Percentiles rank a stretch among this genome's conserved stretches.
These are phyloP conservation scores for Leptographium radiaticola DNA, from an alignment of 2,329 filamentous ascomycete genomes.

Conservation along the genomic window DNA sequence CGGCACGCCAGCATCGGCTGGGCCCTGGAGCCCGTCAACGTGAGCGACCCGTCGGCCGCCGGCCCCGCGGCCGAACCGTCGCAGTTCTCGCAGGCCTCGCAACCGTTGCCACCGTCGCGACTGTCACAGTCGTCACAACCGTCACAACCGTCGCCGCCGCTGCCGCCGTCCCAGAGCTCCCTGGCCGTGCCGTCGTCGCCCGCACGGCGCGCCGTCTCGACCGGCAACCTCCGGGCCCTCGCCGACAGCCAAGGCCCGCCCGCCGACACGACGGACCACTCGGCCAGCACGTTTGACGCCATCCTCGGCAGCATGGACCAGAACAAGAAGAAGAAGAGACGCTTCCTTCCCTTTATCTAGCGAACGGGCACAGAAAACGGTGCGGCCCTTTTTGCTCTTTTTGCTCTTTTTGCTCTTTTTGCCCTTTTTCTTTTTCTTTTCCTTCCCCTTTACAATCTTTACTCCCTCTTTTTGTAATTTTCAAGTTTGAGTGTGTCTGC, in stretches of 20 bases:
- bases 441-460: too few relatives aligned
- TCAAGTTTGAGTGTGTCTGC: too few relatives aligned
- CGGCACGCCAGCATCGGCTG: constrained; percentile 21
- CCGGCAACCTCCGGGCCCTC: constrained; percentile 12
- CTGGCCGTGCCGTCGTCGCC: not conserved
- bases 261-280: not conserved
- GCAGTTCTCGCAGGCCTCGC: constrained; percentile 8
- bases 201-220: constrained; percentile 12
- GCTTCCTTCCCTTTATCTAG: constrained; percentile 13
- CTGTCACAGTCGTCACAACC: not conserved
- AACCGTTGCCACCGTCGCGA: constrained; percentile 6
- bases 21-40: constrained; percentile 20
- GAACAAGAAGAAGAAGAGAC: constrained; percentile 17
- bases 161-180: not conserved
- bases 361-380: not conserved
- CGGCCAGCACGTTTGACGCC: constrained; percentile 20
- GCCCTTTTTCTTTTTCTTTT: too few relatives aligned
- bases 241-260: not conserved
- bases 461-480: too few relatives aligned
- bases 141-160: not conserved
- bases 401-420: too few relatives aligned
- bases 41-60: constrained; percentile 3
- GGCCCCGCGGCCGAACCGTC: not conserved
- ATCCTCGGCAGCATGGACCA: constrained; percentile 22
- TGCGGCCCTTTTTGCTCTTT: too few relatives aligned